Evolutionary conservation across 768 basidiomycete species (phyloP), one percentile per base, ranked within the genome.

Genomic region (Lactifluus hygrophoroides): DNA sequence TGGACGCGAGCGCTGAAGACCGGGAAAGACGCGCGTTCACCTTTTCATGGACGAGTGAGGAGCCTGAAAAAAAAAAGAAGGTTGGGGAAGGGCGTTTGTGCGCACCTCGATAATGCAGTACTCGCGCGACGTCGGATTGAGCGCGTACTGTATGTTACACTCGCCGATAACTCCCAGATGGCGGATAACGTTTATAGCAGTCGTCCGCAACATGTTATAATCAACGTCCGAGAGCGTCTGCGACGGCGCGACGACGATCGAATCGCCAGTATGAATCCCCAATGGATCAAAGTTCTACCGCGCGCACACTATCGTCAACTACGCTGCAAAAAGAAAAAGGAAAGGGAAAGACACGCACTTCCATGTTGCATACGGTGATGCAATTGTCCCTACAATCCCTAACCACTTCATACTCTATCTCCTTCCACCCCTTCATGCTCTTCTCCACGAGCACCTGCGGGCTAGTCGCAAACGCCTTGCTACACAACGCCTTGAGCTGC

Each of bases 401-500:
- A 11, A 98, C 95, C 50, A 99, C 95, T 70, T 99, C 95, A 66
- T 99, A 99, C 75, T 99, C 95, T 64, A 99, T 95, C 77, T 99
- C 95, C 75, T 99, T 98, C 95, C 95, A 99, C 2, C 95, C 95
- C 75, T 98, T 98, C 95, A 98, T 98, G 66, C 90, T 94, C 79
- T 85, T 94, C 78, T 99, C 96, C 16, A 99, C 93, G n/a, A 99
- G 78, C 0, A 99, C 94, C 73, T 98, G 96, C 44, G 95, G 94
- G 66, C 91, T 94, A 14, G 93, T 97, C 45, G 95, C 94, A 68
- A 99, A 98, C 10, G 96, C 95, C 75, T 94, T 96, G 65, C 78
- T 80, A 69, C 94, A 97, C 19, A 99, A 75, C 32, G 88, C 88
- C 62, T 83, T 80, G 58, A 99, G 76, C 76, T 97, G 90, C n/a